These are phyloP conservation scores for Phytophthora pini DNA, from an alignment of 352 stramenopile species.

Conservation along the genomic window DNA sequence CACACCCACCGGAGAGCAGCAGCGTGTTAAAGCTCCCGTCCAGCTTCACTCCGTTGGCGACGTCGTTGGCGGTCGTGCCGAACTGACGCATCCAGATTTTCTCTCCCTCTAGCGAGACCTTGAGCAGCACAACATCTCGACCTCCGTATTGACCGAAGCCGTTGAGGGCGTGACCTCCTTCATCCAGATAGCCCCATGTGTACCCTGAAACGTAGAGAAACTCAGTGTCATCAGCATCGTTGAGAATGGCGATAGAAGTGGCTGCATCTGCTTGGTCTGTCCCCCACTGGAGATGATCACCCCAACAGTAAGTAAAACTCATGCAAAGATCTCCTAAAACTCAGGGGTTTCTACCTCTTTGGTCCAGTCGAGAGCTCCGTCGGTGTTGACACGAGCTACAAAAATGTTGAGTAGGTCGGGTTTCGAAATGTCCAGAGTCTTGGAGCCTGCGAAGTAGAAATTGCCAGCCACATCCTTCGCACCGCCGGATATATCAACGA, in stretches of 20 bases:
- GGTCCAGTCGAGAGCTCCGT: conserved; percentile 60
- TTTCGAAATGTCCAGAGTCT: conserved; percentile 36
- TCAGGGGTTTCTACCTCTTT: conserved; percentile 37
- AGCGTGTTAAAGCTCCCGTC: conserved; percentile 60
- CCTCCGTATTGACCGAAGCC: conserved; percentile 74
- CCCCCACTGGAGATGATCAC: conserved; percentile 40
- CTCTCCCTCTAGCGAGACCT: conserved; percentile 51
- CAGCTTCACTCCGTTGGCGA: conserved; percentile 56
- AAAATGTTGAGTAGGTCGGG: conserved; percentile 59
- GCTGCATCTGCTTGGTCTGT: conserved; percentile 62
- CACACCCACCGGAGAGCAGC: conserved; percentile 56
- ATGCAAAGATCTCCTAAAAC: neutral
- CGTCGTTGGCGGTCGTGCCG: conserved; percentile 67
- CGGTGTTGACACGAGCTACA: conserved; percentile 49
- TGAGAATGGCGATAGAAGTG: conserved; percentile 57
- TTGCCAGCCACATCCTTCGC: conserved; percentile 46
- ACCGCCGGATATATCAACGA: conserved; percentile 51
- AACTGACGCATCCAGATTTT: conserved; percentile 84
- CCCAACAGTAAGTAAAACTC: neutral
- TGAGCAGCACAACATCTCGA: conserved; percentile 71
- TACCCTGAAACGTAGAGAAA: conserved; percentile 69
- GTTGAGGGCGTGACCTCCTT: conserved; percentile 71
- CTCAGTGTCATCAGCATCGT: conserved; percentile 45
- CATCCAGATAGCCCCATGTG: conserved; percentile 79
- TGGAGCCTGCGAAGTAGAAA: conserved; percentile 70